These are phyloP conservation scores for Aspergillus glaucus DNA, from an alignment of 2,329 filamentous ascomycete genomes.

Conservation along the genomic window DNA sequence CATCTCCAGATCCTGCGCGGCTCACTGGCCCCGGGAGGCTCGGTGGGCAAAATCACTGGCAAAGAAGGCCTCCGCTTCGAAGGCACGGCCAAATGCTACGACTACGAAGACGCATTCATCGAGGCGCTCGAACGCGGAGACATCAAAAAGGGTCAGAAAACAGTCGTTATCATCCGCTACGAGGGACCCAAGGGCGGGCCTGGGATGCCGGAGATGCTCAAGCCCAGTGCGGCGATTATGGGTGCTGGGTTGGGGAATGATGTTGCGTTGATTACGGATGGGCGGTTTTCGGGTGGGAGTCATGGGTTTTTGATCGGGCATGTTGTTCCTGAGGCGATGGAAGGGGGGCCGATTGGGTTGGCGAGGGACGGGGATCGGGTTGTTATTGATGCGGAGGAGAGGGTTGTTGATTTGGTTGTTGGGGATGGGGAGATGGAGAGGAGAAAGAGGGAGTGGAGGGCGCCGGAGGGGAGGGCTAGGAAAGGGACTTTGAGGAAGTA, in stretches of 20 bases:
- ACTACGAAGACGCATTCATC: conserved; percentile 60
- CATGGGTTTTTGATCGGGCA: conserved; percentile 32
- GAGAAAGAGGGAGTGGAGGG: conserved; percentile 5
- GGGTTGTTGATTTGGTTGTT: conserved; percentile 6
- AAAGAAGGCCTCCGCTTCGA: conserved; percentile 60
- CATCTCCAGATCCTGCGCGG: conserved; percentile 63
- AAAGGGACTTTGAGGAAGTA: conserved; percentile 10
- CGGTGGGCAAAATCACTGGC: conserved; percentile 64
- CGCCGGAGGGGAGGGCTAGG: background rate
- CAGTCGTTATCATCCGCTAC: conserved; percentile 63
- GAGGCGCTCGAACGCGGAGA: conserved; percentile 56
- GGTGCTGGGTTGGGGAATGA: conserved; percentile 61
- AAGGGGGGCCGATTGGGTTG: conserved; percentile 8
- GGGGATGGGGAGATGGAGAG: conserved; percentile 2
- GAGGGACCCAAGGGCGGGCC: conserved; percentile 64
- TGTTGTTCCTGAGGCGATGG: conserved; percentile 9
- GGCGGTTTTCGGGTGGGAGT: conserved; percentile 36
- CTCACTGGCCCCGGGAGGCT: conserved; percentile 59
- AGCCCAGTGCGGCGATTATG: conserved; percentile 65
- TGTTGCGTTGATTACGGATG: conserved; percentile 62
- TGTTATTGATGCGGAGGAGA: conserved; percentile 7
- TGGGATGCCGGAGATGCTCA: conserved; percentile 67
- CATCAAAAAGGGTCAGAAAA: conserved; percentile 64
- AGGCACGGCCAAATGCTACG: conserved; percentile 59
- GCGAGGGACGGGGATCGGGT: conserved; percentile 5